A percentile compares a stretch with the other conserved stretches of the same genome.
Evolutionary conservation across 1,284 basidiomycete species (phyloP).

Genomic region (Laetiporus sulphureus): DNA sequence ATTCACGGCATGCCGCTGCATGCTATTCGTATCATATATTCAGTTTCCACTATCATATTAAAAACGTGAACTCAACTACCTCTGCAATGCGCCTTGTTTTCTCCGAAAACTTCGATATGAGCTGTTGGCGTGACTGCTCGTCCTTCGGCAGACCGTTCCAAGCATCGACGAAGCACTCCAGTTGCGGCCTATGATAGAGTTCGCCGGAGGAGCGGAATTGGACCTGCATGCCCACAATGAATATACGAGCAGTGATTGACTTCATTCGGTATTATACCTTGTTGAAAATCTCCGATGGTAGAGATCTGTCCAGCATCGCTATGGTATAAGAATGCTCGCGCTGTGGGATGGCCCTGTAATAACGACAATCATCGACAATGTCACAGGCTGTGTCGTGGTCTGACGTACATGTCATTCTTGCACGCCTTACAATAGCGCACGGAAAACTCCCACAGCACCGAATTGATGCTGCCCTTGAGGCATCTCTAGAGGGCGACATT

Average conservation of each 20-base stretch:
- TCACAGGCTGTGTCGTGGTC: not conserved
- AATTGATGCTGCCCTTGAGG: not conserved
- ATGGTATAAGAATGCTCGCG: not conserved
- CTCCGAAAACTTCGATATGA: not conserved
- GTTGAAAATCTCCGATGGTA: not conserved
- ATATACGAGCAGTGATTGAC: not conserved
- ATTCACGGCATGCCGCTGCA: not conserved
- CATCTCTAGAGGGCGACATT: not conserved
- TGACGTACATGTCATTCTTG: constrained; percentile 3
- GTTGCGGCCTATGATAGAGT: not conserved
- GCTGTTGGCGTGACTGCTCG: not conserved
- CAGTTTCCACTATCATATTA: not conserved
- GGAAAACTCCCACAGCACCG: constrained; percentile 3
- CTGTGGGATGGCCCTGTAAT: not conserved
- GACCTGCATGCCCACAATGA: not conserved
- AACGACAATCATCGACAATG: not conserved
- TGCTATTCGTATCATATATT: not conserved
- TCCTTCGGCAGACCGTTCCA: not conserved
- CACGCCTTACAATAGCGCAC: constrained; percentile 4
- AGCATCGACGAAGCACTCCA: not conserved
- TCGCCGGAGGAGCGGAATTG: not conserved
- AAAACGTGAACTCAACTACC: not conserved
- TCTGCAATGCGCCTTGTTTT: not conserved
- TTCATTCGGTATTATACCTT: not conserved
- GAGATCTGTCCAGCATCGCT: not conserved